Evolutionary conservation across 2,329 filamentous ascomycete genomes (phyloP).

Genomic region (Phaeosphaeriaceae sp.): DNA sequence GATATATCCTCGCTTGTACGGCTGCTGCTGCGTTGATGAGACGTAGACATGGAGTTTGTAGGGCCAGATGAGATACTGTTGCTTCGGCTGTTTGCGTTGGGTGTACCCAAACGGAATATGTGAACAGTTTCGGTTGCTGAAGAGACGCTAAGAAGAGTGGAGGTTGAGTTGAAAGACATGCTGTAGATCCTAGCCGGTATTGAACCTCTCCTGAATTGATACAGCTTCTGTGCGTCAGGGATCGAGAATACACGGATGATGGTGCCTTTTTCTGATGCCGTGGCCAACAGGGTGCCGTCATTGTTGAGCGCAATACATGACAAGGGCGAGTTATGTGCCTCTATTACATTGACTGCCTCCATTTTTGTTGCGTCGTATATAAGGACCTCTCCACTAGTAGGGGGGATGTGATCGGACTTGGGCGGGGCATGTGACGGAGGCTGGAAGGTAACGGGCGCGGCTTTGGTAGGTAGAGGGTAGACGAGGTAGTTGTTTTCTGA

Average conservation of each 20-base stretch:
- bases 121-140: conserved; percentile 96
- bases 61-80: conserved; percentile 41
- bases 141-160: conserved; percentile 91
- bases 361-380: conserved; percentile 89
- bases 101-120: conserved; percentile 76
- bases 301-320: conserved; percentile 91
- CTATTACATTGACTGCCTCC: conserved; percentile 93
- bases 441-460: conserved; percentile 58
- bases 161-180: conserved; percentile 98
- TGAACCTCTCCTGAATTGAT: conserved; percentile 93
- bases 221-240: conserved; percentile 88
- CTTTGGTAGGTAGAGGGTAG: conserved; percentile 81
- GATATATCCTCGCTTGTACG: conserved; percentile 47
- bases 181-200: conserved; percentile 96
- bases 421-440: conserved; percentile 85
- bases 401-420: conserved; percentile 73
- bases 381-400: conserved; percentile 88
- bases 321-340: conserved; percentile 90
- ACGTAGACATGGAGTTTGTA: conserved; percentile 27
- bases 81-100: conserved; percentile 38
- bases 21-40: conserved; percentile 52
- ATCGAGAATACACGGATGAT: conserved; percentile 96
- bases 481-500: conserved; percentile 96
- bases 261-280: conserved; percentile 95
- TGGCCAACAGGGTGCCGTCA: conserved; percentile 89